These are phyloP conservation scores for Myriosclerotinia curreyana DNA, from an alignment of 2,329 filamentous ascomycete species.

Conservation along the genomic window DNA sequence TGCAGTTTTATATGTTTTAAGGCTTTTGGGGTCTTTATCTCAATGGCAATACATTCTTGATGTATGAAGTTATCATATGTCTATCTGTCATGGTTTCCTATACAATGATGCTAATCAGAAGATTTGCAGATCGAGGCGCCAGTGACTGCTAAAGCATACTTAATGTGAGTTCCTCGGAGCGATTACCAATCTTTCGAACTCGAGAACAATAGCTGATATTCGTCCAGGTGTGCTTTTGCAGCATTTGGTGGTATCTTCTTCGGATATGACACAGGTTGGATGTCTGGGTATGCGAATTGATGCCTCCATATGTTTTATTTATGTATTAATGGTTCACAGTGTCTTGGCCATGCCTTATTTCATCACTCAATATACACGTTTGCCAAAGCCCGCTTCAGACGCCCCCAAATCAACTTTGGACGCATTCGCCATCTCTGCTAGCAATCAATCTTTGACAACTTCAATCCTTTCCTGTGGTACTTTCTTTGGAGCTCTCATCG, in stretches of 20 bases:
- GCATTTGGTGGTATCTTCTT: conserved; percentile 52
- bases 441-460: conserved; percentile 60
- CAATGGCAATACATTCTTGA: not conserved
- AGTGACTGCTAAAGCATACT: conserved; percentile 17
- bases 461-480: conserved; percentile 71
- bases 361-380: conserved; percentile 30
- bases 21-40: not conserved
- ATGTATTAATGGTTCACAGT: not conserved
- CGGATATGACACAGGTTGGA: conserved; percentile 75
- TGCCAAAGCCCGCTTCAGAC: conserved; percentile 8
- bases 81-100: not conserved
- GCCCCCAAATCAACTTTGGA: conserved; percentile 15
- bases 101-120: not conserved
- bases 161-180: conserved; percentile 8
- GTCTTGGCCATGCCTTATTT: conserved; percentile 31
- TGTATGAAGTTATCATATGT: not conserved
- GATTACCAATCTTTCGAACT: not conserved
- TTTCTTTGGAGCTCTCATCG: conserved; percentile 76
- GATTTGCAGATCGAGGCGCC: conserved; percentile 16
- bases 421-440: conserved; percentile 43
- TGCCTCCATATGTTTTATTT: too few relatives aligned
- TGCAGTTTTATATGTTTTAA: not conserved
- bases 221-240: conserved; percentile 58
- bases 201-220: not conserved
- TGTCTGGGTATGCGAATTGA: conserved; percentile 39